A percentile compares a stretch with the other conserved stretches of the same genome.
Evolutionary conservation across 331 rosid genomes (phyloP).

Genomic region (Acacia concinna): DNA sequence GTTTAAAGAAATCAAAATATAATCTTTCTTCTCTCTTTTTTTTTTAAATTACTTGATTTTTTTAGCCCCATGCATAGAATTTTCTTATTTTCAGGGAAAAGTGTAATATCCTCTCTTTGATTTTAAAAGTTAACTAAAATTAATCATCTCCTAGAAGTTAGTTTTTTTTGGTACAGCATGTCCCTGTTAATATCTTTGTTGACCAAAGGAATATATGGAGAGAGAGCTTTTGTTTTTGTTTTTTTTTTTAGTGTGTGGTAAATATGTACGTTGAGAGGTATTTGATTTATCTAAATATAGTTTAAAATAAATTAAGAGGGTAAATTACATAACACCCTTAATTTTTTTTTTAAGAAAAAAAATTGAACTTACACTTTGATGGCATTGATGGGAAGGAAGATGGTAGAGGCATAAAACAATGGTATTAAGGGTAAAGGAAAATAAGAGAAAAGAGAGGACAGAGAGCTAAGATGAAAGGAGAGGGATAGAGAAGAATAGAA

Average conservation of each 20-base stretch:
- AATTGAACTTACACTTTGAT: not conserved
- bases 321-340: not conserved
- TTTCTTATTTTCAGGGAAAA: not conserved
- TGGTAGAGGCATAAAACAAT: not conserved
- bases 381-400: not conserved
- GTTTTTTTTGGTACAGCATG: not conserved
- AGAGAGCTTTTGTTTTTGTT: not conserved
- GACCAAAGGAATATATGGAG: not conserved
- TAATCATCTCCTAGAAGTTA: not conserved
- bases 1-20: not conserved
- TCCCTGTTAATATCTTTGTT: not conserved
- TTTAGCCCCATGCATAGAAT: not conserved
- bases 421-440: not conserved
- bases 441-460: not conserved
- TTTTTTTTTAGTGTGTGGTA: not conserved
- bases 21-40: too few species aligned
- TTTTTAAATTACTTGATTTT: not conserved
- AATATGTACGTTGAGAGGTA: not conserved
- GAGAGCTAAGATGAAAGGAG: conserved; percentile 42
- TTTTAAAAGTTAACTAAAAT: not conserved
- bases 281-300: not conserved
- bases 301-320: not conserved
- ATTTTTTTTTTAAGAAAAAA: too few species aligned
- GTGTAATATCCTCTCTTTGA: not conserved
- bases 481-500: conserved; percentile 36